Percentiles rank a stretch among this genome's conserved stretches.
phyloP scores from a whole-genome alignment of 306 rosid genomes.

The Prinsepia uniflora region DNA sequence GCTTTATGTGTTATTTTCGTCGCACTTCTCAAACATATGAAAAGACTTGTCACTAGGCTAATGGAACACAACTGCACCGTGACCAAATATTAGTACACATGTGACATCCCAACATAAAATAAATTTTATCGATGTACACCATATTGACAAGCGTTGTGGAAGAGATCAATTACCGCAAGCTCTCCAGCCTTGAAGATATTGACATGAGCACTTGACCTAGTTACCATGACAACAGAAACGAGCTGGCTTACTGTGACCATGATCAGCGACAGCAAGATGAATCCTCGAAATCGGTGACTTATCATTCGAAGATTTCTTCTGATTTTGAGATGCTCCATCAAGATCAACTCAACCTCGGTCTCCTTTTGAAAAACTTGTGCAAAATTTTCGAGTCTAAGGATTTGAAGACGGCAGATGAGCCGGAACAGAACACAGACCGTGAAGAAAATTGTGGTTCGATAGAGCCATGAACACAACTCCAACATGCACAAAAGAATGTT shows the following conservation, averaged over 20 bases:
- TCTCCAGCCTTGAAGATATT: constrained; percentile 76
- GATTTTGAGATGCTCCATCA: constrained; percentile 57
- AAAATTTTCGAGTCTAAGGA: constrained; percentile 61
- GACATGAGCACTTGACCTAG: constrained; percentile 45
- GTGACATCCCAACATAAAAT: too few relatives aligned
- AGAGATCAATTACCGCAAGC: constrained; percentile 53
- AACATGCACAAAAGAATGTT: constrained; percentile 45
- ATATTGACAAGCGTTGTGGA: not conserved
- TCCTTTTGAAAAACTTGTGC: constrained; percentile 58
- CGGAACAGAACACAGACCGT: constrained; percentile 83
- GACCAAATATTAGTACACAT: not conserved
- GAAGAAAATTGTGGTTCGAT: constrained; percentile 64
- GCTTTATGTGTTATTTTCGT: constrained; percentile 89
- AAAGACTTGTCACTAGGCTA: constrained; percentile 69
- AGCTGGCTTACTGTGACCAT: constrained; percentile 84
- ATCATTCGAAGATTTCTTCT: constrained; percentile 56
- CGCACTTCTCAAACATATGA: constrained; percentile 68
- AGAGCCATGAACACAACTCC: constrained; percentile 77
- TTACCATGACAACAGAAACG: constrained; percentile 48
- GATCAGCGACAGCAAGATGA: constrained; percentile 61
- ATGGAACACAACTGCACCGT: constrained; percentile 72
- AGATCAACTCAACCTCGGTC: constrained; percentile 61
- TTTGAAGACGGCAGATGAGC: constrained; percentile 62
- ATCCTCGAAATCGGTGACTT: constrained; percentile 76
- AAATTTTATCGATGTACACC: too few relatives aligned